These are phyloP conservation scores for Alternaria sp. DNA, from an alignment of 2,329 filamentous ascomycete genomes.

Conservation along the genomic window DNA sequence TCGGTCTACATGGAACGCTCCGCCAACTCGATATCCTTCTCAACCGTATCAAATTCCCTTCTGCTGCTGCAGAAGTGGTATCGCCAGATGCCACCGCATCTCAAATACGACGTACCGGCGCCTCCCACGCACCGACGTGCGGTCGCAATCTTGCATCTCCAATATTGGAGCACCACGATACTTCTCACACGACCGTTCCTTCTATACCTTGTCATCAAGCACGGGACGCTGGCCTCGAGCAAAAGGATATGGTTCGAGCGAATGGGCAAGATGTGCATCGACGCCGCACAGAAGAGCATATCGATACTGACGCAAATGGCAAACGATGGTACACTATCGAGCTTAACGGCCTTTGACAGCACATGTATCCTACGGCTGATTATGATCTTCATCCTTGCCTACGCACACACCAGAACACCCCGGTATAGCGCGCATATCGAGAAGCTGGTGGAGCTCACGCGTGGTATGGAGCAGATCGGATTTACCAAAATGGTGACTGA, in stretches of 20 bases:
- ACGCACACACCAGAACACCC: slow-evolving; percentile 35
- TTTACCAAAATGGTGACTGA: slow-evolving; percentile 45
- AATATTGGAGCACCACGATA: slow-evolving; percentile 46
- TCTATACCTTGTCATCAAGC: slow-evolving; percentile 42
- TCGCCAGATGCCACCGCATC: slow-evolving; percentile 39
- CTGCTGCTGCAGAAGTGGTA: slow-evolving; percentile 45
- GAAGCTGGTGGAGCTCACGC: slow-evolving; percentile 28
- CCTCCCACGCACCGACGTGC: slow-evolving; percentile 45
- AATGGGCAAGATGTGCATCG: slow-evolving; percentile 44
- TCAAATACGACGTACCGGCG: slow-evolving; percentile 38
- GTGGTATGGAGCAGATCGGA: slow-evolving; percentile 43
- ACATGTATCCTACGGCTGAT: slow-evolving; percentile 42
- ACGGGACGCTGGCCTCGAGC: slow-evolving; percentile 27
- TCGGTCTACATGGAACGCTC: slow-evolving; percentile 43
- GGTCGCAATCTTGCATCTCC: slow-evolving; percentile 42
- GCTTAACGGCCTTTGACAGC: slow-evolving; percentile 45
- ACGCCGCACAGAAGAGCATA: slow-evolving; percentile 40
- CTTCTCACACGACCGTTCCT: slow-evolving; percentile 45
- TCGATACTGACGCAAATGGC: slow-evolving; percentile 40
- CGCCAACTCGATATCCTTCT: slow-evolving; percentile 40
- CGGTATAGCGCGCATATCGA: slow-evolving; percentile 39
- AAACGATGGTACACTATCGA: slow-evolving; percentile 32
- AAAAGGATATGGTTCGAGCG: slow-evolving; percentile 44
- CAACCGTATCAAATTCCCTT: slow-evolving; percentile 42
- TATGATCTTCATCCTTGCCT: slow-evolving; percentile 47